Evolutionary conservation across 2,329 filamentous ascomycete species (phyloP).

Genomic region (Zymoseptoria brevis): DNA sequence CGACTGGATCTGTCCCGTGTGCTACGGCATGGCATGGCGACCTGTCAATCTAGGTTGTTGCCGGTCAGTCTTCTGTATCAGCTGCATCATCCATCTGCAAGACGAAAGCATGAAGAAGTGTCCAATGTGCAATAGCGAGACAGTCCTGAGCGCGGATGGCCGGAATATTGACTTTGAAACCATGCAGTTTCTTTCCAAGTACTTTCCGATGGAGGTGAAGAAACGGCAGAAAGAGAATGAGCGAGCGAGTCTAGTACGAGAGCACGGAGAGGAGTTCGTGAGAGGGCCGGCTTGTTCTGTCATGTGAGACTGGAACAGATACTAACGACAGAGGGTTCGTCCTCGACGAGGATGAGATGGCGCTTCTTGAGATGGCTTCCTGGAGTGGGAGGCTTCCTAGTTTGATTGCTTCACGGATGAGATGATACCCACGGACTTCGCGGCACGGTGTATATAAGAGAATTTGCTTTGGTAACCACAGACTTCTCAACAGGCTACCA

Average conservation of each 20-base stretch:
- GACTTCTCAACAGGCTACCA: background rate
- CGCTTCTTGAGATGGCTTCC: background rate
- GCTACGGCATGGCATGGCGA: conserved; percentile 69
- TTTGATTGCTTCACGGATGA: background rate
- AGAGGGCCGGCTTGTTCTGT: conserved; percentile 21
- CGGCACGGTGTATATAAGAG: background rate
- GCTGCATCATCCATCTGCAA: conserved; percentile 75
- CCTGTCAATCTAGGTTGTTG: conserved; percentile 67
- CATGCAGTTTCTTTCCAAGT: conserved; percentile 61
- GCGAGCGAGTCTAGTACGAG: conserved; percentile 55
- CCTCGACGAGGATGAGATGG: background rate
- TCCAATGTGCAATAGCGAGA: conserved; percentile 66
- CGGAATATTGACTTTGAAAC: conserved; percentile 60
- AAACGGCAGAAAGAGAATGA: conserved; percentile 59
- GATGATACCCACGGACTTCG: background rate
- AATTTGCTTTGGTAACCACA: background rate
- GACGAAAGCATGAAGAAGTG: conserved; percentile 59
- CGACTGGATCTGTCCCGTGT: conserved; percentile 76
- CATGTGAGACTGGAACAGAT: conserved; percentile 22
- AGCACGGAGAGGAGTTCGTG: conserved; percentile 30
- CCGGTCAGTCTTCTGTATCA: conserved; percentile 72
- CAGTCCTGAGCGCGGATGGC: conserved; percentile 61
- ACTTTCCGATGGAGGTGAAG: conserved; percentile 68
- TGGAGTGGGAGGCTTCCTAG: background rate
- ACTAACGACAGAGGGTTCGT: background rate